phyloP scores from a whole-genome alignment of 2,329 filamentous ascomycete genomes.

The Arthrobotrys entomopaga region DNA sequence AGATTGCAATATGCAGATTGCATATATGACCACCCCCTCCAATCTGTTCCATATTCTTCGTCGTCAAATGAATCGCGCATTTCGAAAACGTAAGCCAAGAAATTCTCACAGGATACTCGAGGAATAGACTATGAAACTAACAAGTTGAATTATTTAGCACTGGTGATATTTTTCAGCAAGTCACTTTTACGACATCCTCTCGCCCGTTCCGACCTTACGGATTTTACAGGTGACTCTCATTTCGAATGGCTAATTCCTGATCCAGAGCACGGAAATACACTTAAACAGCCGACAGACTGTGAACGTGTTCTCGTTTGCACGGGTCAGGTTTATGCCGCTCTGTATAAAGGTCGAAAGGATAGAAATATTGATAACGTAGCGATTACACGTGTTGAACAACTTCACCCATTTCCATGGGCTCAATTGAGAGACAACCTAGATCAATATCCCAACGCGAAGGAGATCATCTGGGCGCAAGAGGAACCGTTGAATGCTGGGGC shows the following conservation, averaged over 20 bases:
- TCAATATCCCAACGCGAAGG: slow-evolving; percentile 95
- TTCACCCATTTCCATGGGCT: slow-evolving; percentile 99
- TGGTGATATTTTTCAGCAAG: slow-evolving; percentile 99
- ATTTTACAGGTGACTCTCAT: slow-evolving; percentile 88
- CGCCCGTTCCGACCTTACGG: slow-evolving; percentile 86
- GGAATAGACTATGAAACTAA: slow-evolving; percentile 12
- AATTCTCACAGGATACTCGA: neutral
- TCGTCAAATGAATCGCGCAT: slow-evolving; percentile 98
- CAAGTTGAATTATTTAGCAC: slow-evolving; percentile 67
- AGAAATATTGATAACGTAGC: slow-evolving; percentile 89
- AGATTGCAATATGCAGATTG: slow-evolving; percentile 99
- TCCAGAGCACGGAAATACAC: slow-evolving; percentile 79
- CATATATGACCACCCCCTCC: slow-evolving; percentile 93
- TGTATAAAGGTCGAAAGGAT: slow-evolving; percentile 88
- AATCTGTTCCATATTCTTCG: slow-evolving; percentile 97
- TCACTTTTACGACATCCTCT: slow-evolving; percentile 92
- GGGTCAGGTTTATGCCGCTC: slow-evolving; percentile 90
- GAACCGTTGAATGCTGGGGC: slow-evolving; percentile 97
- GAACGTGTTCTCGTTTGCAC: slow-evolving; percentile 94
- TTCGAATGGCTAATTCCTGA: slow-evolving; percentile 98
- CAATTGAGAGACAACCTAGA: slow-evolving; percentile 97
- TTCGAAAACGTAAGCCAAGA: slow-evolving; percentile 87
- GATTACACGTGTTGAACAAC: slow-evolving; percentile 94
- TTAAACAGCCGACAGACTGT: slow-evolving; percentile 84
- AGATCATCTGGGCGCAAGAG: slow-evolving; percentile 96